A percentile compares a stretch with the other conserved stretches of the same genome.
phyloP scores from a whole-genome alignment of 2,329 filamentous ascomycete genomes.

The Epichloe hybrida region DNA sequence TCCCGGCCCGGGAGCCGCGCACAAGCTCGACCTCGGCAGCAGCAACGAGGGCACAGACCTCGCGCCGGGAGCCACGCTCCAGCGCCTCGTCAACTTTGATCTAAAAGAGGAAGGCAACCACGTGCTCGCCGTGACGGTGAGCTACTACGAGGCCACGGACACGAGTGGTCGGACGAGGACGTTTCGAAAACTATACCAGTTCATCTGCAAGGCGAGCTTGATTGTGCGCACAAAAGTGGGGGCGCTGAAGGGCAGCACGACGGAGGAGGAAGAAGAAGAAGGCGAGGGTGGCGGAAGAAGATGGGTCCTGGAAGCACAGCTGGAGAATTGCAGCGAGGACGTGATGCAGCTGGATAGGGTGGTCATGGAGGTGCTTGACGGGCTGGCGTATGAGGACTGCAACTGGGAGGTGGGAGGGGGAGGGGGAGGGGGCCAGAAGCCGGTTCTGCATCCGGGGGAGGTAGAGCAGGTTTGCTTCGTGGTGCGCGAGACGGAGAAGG shows the following conservation, averaged over 20 bases:
- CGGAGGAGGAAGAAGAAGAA: background rate
- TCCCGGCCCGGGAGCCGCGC: constrained; percentile 44
- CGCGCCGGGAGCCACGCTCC: constrained; percentile 52
- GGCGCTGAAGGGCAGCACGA: constrained; percentile 28
- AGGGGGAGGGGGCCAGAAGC: constrained; percentile 26
- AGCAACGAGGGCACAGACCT: constrained; percentile 29
- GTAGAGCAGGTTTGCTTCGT: constrained; percentile 54
- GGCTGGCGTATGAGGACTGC: constrained; percentile 37
- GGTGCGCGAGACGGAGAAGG: constrained; percentile 31
- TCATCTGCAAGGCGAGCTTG: constrained; percentile 79
- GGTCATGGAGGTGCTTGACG: constrained; percentile 37
- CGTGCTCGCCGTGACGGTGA: constrained; percentile 83
- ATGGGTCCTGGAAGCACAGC: constrained; percentile 82
- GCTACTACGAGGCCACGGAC: constrained; percentile 78
- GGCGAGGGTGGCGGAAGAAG: constrained; percentile 15
- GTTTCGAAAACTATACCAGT: constrained; percentile 93
- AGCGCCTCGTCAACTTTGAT: constrained; percentile 73
- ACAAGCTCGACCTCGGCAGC: constrained; percentile 46
- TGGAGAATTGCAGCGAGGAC: constrained; percentile 87
- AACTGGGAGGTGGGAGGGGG: constrained; percentile 35
- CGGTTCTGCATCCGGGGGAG: constrained; percentile 46
- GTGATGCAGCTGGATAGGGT: constrained; percentile 64
- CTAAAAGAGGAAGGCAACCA: constrained; percentile 91
- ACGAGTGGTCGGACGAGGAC: constrained; percentile 61
- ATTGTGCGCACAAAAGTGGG: constrained; percentile 85